Evolutionary conservation across 768 basidiomycete genomes (phyloP), one percentile per base, ranked within the genome.

Genomic region (Phaeotremella fagi): DNA sequence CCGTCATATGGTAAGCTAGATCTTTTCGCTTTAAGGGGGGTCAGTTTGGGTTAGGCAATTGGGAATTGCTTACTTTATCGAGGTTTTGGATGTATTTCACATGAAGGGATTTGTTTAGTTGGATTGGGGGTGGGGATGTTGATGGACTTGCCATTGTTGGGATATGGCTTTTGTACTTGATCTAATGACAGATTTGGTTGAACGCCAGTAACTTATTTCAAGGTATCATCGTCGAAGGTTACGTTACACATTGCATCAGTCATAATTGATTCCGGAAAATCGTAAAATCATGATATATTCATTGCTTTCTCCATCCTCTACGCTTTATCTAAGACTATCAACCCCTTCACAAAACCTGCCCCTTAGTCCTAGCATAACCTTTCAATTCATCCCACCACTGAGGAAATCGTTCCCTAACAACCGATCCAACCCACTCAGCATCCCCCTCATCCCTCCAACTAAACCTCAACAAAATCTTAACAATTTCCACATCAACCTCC

Each of bases 1-100:
- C 80, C 0, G 92, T 92, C 18, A 94, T 79, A 72, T 94, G 89
- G 75, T 94, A 94, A 1, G 81, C 79, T 16, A 95, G 80, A 60
- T 90, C 89, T 53, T 85, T 85, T 75, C 78, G 85, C 87, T 76
- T 53, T 3, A 22, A 15, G 3, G 26, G n/a, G 4, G n/a, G 24
- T 46, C 20, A 45, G 28, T 14, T 6, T 22, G 18, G 20, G 14
- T 42, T 57, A 20, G 9, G 18, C 23, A 41, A 45, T 36, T 7
- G n/a, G 55, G 15, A 27, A 35, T 35, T 6, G 53, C 79, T 35
- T 56, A 85, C 86, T 57, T 85, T 79, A 55, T 85, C 86, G 14
- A 90, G 80, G 12, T 81, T 80, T 63, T 86, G 82, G 62, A 90
- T 87, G 72, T 88, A 90, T 18, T 77, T 72, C 48, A 89, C 82